These are phyloP conservation scores for Diaporthe eres DNA, from an alignment of 2,329 filamentous ascomycete species.

Conservation along the genomic window DNA sequence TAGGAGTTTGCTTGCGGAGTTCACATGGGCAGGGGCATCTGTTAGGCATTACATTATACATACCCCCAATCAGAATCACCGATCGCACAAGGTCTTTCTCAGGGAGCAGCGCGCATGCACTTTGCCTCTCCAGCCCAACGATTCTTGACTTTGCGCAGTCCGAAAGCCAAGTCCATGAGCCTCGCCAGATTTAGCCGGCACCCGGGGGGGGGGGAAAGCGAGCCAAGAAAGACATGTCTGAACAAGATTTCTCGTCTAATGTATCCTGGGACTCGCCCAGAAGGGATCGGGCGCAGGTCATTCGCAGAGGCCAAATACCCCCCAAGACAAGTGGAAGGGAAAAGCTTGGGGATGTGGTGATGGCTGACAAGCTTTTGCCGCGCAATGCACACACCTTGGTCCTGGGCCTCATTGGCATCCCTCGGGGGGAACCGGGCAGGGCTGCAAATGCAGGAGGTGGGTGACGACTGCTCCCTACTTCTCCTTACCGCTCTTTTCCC, in stretches of 20 bases:
- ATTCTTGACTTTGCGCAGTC: background rate
- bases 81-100: background rate
- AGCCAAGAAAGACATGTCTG: constrained; percentile 15
- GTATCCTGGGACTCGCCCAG: background rate
- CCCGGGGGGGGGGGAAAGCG: background rate
- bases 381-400: background rate
- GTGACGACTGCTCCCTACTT: background rate
- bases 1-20: background rate
- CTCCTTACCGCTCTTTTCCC: constrained; percentile 13
- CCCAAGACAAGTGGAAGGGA: background rate
- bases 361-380: constrained; percentile 24
- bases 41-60: constrained; percentile 19
- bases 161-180: background rate
- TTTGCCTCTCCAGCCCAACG: background rate
- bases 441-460: background rate
- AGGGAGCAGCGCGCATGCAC: background rate
- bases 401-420: background rate
- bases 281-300: background rate
- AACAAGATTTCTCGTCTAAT: constrained; percentile 16
- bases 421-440: background rate
- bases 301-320: background rate
- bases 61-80: constrained; percentile 31
- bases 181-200: constrained; percentile 30
- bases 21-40: constrained; percentile 3
- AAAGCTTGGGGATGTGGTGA: constrained; percentile 8